phyloP scores from a whole-genome alignment of 169 alveolate genomes.

The Eimeria acervulina region DNA sequence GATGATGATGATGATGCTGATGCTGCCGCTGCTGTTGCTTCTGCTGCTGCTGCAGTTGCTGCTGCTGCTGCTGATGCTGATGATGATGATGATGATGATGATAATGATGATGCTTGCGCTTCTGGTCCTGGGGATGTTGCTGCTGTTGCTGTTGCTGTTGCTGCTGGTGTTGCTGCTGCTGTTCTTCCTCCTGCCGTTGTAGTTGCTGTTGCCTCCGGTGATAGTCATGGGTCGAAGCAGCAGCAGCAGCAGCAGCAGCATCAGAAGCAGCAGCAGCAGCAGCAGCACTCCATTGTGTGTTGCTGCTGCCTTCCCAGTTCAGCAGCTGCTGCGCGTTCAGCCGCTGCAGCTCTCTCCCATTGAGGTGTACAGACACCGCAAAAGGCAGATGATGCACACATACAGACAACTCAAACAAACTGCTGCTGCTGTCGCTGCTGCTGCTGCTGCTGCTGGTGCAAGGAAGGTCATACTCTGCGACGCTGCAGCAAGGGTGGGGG shows the following conservation, averaged over 20 bases:
- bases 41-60: background rate
- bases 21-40: background rate
- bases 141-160: background rate
- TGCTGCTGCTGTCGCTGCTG: constrained; percentile 14
- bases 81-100: too few relatives aligned
- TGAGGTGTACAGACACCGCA: constrained; percentile 39
- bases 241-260: too few relatives aligned
- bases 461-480: too few relatives aligned
- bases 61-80: too few relatives aligned
- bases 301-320: constrained; percentile 40
- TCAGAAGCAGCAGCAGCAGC: background rate
- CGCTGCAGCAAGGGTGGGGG: too few relatives aligned
- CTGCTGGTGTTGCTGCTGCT: background rate
- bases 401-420: background rate
- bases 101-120: background rate
- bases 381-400: background rate
- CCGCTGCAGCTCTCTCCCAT: constrained; percentile 29
- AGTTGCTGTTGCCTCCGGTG: too few relatives aligned
- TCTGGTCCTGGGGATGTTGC: background rate
- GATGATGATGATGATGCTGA: too few relatives aligned
- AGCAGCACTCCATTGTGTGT: background rate
- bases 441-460: too few relatives aligned
- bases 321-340: constrained; percentile 50
- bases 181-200: too few relatives aligned
- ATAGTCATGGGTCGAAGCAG: too few relatives aligned